Base-by-base conservation (phyloP, 805 yeast species). In the Saturnispora saitoi region DNA sequence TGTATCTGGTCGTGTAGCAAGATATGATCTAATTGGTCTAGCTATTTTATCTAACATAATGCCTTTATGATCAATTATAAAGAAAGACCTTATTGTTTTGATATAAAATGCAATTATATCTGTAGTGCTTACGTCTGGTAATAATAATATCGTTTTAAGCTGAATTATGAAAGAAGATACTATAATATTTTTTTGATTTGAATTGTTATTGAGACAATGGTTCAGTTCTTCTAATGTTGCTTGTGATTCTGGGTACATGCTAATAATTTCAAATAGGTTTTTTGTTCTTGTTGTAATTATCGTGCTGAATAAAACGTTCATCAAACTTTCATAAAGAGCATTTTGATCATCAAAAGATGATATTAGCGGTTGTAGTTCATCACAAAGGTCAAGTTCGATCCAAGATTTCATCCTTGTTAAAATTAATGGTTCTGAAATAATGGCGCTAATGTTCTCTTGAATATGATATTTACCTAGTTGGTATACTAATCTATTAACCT, bases 21-120 rank as follows among this genome's bases (percentile, higher is more conserved):
- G 68, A 64, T 84, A 84, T 22, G 75, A 65, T 45, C 95, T 67
- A 3, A 90, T 84, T 2, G 93, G 93, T 31, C 88, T 65, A 1
- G 86, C 79, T 0, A 86, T 90, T 43, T 79, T 78, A 59, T 86
- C 95, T 7, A 90, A 68, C 29, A 90, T 66, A 0, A 87, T 91
- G 0, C 96, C 96, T 34, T 86, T 72, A 6, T 95, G 95, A 57
- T 91, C 98, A n/a, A 93, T 69, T 0, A 81, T 66, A 26, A 83
- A 61, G 51, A 91, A 87, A 0, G 89, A 73, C 53, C 78, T 73
- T 41, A 90, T 83, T 1, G 90, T 78, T 14, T 80, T 76, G 4
- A 85, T 79, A 59, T 86, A 91, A 47, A 75, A 77, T 2, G 77
- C 65, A 24, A 91, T 75, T 7, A 88, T 80, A 45, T 81, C 86